Evolutionary conservation across 2,329 filamentous ascomycete genomes (phyloP).

Genomic region (Trichoderma lentiforme): DNA sequence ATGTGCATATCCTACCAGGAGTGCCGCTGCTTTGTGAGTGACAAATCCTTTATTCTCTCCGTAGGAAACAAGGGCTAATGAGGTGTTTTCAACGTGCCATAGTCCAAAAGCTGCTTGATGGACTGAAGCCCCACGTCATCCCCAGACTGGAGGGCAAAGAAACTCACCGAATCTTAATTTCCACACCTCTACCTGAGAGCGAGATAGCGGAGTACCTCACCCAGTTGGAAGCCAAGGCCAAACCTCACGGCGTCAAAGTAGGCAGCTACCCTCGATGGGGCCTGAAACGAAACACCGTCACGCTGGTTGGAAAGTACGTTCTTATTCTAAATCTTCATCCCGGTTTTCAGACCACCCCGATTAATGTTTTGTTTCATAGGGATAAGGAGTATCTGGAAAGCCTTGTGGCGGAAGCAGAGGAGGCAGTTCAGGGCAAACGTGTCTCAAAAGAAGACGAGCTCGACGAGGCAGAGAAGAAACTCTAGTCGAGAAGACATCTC

Average conservation of each 20-base stretch:
- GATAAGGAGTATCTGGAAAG: constrained; percentile 76
- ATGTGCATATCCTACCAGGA: constrained; percentile 88
- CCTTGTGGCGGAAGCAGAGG: constrained; percentile 72
- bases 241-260: constrained; percentile 78
- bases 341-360: not conserved
- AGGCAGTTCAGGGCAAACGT: constrained; percentile 69
- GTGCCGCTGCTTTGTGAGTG: constrained; percentile 74
- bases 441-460: constrained; percentile 69
- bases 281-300: constrained; percentile 83
- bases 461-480: constrained; percentile 42
- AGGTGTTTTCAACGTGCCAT: not conserved
- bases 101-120: constrained; percentile 73
- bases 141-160: constrained; percentile 80
- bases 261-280: constrained; percentile 95
- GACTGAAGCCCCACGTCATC: constrained; percentile 67
- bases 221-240: constrained; percentile 69
- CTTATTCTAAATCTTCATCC: not conserved
- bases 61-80: not conserved
- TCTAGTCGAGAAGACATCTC: not conserved
- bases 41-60: not conserved
- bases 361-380: constrained; percentile 34
- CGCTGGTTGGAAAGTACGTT: constrained; percentile 66
- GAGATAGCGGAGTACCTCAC: constrained; percentile 79
- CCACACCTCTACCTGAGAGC: constrained; percentile 85
- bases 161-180: constrained; percentile 74